Conservation (phyloP, 2,329 filamentous ascomycete species). For the Parafenestella ontariensis region DNA sequence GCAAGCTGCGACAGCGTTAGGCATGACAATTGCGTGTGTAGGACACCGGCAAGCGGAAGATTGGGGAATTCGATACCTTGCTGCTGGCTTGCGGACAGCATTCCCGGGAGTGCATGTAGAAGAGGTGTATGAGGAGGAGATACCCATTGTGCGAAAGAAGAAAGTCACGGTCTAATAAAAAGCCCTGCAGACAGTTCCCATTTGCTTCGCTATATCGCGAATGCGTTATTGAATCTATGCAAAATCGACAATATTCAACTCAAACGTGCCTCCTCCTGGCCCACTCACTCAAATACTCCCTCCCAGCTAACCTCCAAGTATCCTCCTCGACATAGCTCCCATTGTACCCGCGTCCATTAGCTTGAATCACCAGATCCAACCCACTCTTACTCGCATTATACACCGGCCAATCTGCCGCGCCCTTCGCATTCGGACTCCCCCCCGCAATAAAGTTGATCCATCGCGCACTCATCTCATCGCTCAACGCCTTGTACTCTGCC, state of each 20-base stretch:
- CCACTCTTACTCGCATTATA: conserved; percentile 49
- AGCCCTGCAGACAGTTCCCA: neutral
- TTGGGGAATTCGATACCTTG: conserved; percentile 50
- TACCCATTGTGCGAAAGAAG: conserved; percentile 5
- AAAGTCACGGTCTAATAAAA: neutral
- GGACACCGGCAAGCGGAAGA: conserved; percentile 49
- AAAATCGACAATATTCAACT: no score
- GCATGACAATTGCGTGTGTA: conserved; percentile 48
- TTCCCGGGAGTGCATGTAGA: conserved; percentile 43
- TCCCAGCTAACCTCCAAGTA: conserved; percentile 54
- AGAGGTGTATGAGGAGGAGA: conserved; percentile 48
- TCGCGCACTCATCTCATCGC: conserved; percentile 53
- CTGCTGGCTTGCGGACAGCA: conserved; percentile 28
- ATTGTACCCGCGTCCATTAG: conserved; percentile 48
- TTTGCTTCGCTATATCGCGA: neutral
- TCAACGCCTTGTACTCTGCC: conserved; percentile 50
- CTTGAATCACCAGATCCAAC: conserved; percentile 56
- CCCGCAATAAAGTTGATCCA: conserved; percentile 56
- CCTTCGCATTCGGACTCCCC: conserved; percentile 48
- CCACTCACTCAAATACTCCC: conserved; percentile 48
- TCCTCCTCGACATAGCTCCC: conserved; percentile 53
- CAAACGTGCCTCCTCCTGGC: conserved; percentile 49
- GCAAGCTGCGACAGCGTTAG: conserved; percentile 37
- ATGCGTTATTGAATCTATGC: no score
- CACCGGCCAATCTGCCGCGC: conserved; percentile 49